These are phyloP conservation scores for Chenopodium album DNA, from an alignment of 148 eudicot genomes.

Conservation along the genomic window DNA sequence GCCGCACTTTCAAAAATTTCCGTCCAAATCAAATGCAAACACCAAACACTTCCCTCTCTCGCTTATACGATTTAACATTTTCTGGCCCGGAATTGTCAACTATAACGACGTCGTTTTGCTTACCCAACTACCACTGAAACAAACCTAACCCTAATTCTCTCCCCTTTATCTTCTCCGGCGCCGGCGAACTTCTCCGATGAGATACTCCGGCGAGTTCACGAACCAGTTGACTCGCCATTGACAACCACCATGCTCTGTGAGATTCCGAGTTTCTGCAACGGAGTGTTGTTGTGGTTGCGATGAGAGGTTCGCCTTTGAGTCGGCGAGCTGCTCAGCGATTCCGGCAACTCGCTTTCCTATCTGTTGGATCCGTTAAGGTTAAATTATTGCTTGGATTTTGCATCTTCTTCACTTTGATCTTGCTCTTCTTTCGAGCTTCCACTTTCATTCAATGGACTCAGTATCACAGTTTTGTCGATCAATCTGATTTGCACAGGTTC, in stretches of 20 bases:
- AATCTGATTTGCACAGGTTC: constrained; percentile 34
- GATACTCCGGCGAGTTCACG: not conserved
- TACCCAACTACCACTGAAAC: not conserved
- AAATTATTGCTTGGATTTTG: constrained; percentile 51
- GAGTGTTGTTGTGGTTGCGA: constrained; percentile 21
- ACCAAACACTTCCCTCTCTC: not conserved
- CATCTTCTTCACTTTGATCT: constrained; percentile 38
- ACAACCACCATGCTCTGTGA: constrained; percentile 10
- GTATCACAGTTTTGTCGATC: constrained; percentile 23
- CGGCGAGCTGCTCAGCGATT: constrained; percentile 49
- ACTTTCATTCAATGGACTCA: constrained; percentile 46
- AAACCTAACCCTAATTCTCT: not conserved
- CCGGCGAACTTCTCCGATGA: constrained; percentile 6
- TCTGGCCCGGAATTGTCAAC: not conserved
- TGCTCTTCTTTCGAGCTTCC: constrained; percentile 37
- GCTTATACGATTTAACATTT: not conserved
- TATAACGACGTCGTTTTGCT: not conserved
- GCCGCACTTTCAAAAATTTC: not conserved
- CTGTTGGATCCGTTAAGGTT: constrained; percentile 57
- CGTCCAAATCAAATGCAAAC: not conserved
- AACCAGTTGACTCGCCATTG: constrained; percentile 16
- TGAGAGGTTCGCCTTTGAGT: constrained; percentile 53
- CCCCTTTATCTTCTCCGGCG: not conserved
- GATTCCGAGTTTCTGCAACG: constrained; percentile 5
- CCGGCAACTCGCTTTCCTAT: constrained; percentile 42